Evolutionary conservation across 1,139 yeast genomes (phyloP), one percentile per base, ranked within the genome.

Genomic region (Candida glucosophila): DNA sequence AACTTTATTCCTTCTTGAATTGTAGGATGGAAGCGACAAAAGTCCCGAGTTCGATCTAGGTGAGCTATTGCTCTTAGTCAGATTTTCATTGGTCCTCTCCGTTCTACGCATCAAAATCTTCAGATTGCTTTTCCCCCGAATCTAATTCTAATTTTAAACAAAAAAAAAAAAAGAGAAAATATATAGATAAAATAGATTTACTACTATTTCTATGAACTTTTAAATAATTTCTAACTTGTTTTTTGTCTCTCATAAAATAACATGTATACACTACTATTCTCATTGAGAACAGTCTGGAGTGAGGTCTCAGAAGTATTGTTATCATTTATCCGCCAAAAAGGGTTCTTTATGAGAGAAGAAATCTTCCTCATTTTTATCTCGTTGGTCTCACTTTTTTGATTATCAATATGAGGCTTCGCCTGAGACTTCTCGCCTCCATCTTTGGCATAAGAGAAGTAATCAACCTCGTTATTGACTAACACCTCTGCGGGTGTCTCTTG

Each of bases 321-420:
- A 50, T 88, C 97, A 36, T 92, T 82, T 15, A 86, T 73, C 40
- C 82, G 67, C 97, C 97, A 88, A 58, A 73, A 88, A 11, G 88
- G 86, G 26, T 68, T 63, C 32, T 72, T 73, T 5, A 63, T 44
- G 14, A 67, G 53, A 9, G 76, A 64, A 6, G 74, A 68, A 7
- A 77, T 56, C 36, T 67, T 75, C 39, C 63, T 69, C 55, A 64
- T 52, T 35, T 60, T 63, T 20, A 59, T 52, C n/a, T n/a, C n/a
- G n/a, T n/a, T n/a, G n/a, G n/a, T n/a, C n/a, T n/a, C n/a, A n/a
- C n/a, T n/a, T n/a, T n/a, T n/a, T n/a, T n/a, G n/a, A 18, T 27
- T 33, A 5, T 29, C 32, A 22, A 26, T 17, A 15, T 28, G 26
- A 16, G 18, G 18, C 9, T 8, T 8, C 22, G 35, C 17, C 24